Evolutionary conservation across 148 eudicot genomes (phyloP), one percentile per base, ranked within the genome.

Genomic region (Nyssa sinensis): DNA sequence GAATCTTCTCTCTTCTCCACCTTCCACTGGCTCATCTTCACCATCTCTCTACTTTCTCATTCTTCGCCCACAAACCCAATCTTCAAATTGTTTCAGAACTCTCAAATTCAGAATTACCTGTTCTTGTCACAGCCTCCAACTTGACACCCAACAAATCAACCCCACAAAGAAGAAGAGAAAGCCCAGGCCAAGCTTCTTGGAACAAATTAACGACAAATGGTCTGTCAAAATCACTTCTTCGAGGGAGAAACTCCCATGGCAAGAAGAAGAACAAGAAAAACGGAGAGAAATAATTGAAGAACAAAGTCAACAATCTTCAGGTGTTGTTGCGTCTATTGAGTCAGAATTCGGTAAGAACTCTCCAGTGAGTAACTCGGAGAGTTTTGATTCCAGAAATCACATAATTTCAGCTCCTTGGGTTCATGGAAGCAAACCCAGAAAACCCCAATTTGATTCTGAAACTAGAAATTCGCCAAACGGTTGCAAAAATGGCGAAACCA

Each of bases 181-280:
- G 62, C 97, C 91, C 16, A 93, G 67, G 67, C 98, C 98, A 16
- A 95, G 94, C 64, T 95, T 95, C 74, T 57, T 86, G n/a, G 83
- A 90, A 10, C 93, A 93, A 88, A 84, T 95, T 76, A 87, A 84
- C 39, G 81, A 83, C 11, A 95, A 95, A 86, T 95, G 98, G 99
- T 90, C 93, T 64, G 66, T 73, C 16, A 93, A 86, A 78, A 76
- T 84, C 73, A 62, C 81, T 62, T 67, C 84, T 61, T 64, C 64
- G 27, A 82, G 79, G 53, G 55, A 81, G 17, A 90, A 84, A 61
- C 76, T 90, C 24, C 98, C 98, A 57, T 94, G 98, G 98, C 87
- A 89, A 58, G 70, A 78, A 58, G 77, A 82, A 35, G 58, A 83
- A 76, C 44, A 67, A 51, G 13, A 28, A 11, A 3, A 37, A 31